phyloP scores from a whole-genome alignment of 495 filamentous ascomycete genomes.

The Talaromyces trachyspermus region DNA sequence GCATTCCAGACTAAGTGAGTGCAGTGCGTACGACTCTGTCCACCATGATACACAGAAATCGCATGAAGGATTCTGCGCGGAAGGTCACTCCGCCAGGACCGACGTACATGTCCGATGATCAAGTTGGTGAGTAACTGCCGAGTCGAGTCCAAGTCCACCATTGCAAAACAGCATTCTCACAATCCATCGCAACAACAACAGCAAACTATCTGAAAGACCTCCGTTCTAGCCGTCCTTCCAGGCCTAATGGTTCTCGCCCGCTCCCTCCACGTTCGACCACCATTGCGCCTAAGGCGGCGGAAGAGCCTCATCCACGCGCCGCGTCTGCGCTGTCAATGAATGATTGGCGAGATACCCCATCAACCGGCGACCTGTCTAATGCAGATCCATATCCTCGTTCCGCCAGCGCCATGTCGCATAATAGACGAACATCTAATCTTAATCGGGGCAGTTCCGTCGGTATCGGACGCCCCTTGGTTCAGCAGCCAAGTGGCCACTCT shows the following conservation, averaged over 20 bases:
- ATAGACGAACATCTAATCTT: constrained; percentile 32
- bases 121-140: constrained; percentile 60
- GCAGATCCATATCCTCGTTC: constrained; percentile 31
- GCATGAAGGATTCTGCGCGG: constrained; percentile 36
- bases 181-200: constrained; percentile 14
- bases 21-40: not conserved
- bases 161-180: constrained; percentile 12
- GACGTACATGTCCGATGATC: constrained; percentile 77
- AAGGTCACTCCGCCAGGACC: constrained; percentile 68
- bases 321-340: constrained; percentile 41
- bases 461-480: constrained; percentile 42
- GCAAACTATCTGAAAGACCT: constrained; percentile 75
- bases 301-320: constrained; percentile 35
- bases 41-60: constrained; percentile 32
- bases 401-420: constrained; percentile 45
- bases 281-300: constrained; percentile 30
- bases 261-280: constrained; percentile 41
- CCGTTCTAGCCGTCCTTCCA: constrained; percentile 65
- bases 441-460: constrained; percentile 18
- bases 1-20: constrained; percentile 2
- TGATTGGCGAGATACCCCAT: constrained; percentile 11
- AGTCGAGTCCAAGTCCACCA: no score
- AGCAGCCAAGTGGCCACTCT: constrained; percentile 30
- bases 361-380: constrained; percentile 9
- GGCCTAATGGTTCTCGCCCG: constrained; percentile 77